Percentiles rank a stretch among this genome's conserved stretches.
These are phyloP conservation scores for Diaporthe eres DNA, from an alignment of 2,329 filamentous ascomycete species.

Conservation along the genomic window DNA sequence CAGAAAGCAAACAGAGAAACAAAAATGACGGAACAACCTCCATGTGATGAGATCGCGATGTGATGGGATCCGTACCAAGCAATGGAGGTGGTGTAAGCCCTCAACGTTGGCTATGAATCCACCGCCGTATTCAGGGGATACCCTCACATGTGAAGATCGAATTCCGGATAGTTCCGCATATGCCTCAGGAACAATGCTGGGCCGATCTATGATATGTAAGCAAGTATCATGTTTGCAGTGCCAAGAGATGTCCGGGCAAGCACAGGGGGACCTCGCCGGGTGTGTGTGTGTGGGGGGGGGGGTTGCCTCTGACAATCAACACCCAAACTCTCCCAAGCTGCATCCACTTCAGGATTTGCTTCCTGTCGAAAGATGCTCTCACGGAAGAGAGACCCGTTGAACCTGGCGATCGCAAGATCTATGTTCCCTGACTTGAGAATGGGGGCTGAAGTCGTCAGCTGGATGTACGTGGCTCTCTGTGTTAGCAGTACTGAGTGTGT, in stretches of 20 bases:
- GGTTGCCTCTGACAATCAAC: constrained; percentile 50
- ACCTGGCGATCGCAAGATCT: constrained; percentile 53
- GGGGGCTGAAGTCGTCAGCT: constrained; percentile 47
- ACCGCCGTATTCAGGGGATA: constrained; percentile 64
- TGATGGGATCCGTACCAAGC: constrained; percentile 54
- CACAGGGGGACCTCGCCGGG: neutral
- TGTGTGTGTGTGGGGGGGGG: neutral
- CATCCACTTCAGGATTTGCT: constrained; percentile 67
- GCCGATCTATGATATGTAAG: constrained; percentile 6
- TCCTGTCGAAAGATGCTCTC: constrained; percentile 66
- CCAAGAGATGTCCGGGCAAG: neutral
- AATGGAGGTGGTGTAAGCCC: constrained; percentile 64
- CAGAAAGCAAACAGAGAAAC: too few relatives aligned
- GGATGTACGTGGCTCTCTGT: neutral
- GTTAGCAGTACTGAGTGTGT: neutral
- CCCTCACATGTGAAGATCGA: constrained; percentile 62
- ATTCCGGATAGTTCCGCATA: constrained; percentile 53
- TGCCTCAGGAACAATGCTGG: neutral
- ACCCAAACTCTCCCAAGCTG: constrained; percentile 62
- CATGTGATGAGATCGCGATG: constrained; percentile 17
- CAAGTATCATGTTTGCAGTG: neutral
- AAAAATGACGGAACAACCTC: too few relatives aligned
- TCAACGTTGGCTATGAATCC: constrained; percentile 65
- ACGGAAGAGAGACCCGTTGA: constrained; percentile 70
- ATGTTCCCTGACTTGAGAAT: constrained; percentile 52